Evolutionary conservation across 2,329 filamentous ascomycete genomes (phyloP).

Genomic region (Sporothrix dimorphospora): DNA sequence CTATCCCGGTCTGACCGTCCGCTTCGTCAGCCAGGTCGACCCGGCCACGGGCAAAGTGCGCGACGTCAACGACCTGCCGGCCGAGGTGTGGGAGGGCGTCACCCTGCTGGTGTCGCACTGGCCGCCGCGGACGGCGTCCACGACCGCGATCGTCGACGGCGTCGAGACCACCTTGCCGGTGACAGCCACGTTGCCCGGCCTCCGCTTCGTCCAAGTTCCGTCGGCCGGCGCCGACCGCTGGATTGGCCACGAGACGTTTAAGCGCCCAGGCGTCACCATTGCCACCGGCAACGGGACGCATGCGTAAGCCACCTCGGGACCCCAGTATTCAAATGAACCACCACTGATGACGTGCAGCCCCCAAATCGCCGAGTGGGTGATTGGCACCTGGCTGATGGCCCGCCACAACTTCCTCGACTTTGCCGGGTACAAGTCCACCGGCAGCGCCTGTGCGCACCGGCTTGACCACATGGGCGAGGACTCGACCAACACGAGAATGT

Average conservation of each 20-base stretch:
- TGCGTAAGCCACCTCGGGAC: slow-evolving; percentile 37
- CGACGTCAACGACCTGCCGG: slow-evolving; percentile 37
- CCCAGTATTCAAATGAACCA: neutral
- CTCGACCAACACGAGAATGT: slow-evolving; percentile 44
- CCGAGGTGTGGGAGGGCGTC: slow-evolving; percentile 46
- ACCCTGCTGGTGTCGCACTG: slow-evolving; percentile 45
- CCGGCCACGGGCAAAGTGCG: slow-evolving; percentile 27
- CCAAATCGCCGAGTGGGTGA: slow-evolving; percentile 42
- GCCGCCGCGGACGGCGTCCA: slow-evolving; percentile 36
- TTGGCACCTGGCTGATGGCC: slow-evolving; percentile 38
- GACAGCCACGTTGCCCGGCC: slow-evolving; percentile 36
- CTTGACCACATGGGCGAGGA: slow-evolving; percentile 35
- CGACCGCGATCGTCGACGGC: neutral
- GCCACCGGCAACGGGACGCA: slow-evolving; percentile 49
- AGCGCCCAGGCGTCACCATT: slow-evolving; percentile 44
- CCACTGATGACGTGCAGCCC: slow-evolving; percentile 37
- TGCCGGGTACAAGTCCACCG: slow-evolving; percentile 30
- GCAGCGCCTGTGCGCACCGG: slow-evolving; percentile 28
- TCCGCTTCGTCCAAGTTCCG: slow-evolving; percentile 51
- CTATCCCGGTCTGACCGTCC: slow-evolving; percentile 46
- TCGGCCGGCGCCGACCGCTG: slow-evolving; percentile 51
- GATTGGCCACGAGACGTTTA: slow-evolving; percentile 42
- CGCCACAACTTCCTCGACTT: slow-evolving; percentile 33
- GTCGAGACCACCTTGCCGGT: slow-evolving; percentile 33
- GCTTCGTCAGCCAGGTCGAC: slow-evolving; percentile 37